Evolutionary conservation across 192 early-diverging fungal species (phyloP), one percentile per base, ranked within the genome.

Genomic region (Coemansia aciculifera): DNA sequence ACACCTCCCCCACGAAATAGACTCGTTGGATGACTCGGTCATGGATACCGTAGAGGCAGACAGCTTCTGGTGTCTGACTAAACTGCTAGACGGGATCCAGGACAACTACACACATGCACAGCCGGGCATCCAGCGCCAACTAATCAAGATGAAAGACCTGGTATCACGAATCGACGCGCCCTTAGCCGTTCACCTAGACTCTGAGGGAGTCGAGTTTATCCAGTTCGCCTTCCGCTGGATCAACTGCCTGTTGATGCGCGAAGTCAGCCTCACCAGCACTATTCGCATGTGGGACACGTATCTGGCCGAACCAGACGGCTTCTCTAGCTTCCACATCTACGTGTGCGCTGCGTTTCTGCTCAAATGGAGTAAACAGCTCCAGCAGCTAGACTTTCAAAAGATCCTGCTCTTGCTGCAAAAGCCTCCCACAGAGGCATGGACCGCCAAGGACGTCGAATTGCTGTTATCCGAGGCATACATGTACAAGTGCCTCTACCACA

Each of bases 201-300:
- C 84, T 7, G 91, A 99, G 81, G 91, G 92, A 52, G 85, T 99
- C 23, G 95, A 99, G 70, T 99, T 96, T 73, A 95, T 99, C 60
- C 96, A 98, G 79, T 98, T 99, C 85, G 94, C 98, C 8, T 99
- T 98, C 73, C 87, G 98, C 56, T 99, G 98, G 98, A 96, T 98
- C 89, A 99, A 99, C 83, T 99, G 98, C 78, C 72, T 99, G 34
- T 77, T 99, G 67, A 96, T 98, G 95, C 89, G 98, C 46, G 98
- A 99, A 77, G 78, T 99, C 42, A 89, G 90, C 27, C 79, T 98
- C 3, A 79, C 85, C 57, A 91, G 87, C 69, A 97, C 89, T 3
- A 92, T 99, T 46, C 90, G 98, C 29, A 98, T 99, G 93, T 99
- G 98, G 98, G 98, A 99, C 71, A 96, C 96, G 40, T 99, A 98